Evolutionary conservation across 2,329 filamentous ascomycete species (phyloP), one percentile per base, ranked within the genome.

Genomic region (Cercospora janseana): DNA sequence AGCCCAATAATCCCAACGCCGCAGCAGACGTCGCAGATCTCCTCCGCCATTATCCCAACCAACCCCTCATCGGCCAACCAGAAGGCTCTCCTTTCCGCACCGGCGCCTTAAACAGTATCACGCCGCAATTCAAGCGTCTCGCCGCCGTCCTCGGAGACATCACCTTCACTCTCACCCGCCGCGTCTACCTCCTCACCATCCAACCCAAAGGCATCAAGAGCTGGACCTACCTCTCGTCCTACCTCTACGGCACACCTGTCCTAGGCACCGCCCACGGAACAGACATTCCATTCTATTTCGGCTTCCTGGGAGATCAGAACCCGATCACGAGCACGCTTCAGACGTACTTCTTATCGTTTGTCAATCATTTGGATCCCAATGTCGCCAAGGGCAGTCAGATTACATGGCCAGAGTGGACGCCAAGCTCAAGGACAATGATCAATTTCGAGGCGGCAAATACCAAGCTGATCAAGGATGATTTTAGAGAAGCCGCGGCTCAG

Each of bases 221-320:
- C 1, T 93, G 86, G 86, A 88, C 84, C 0, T 93, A 90, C 69
- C 77, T 93, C 1, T 71, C 83, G 0, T 84, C 81, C 0, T 91
- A 91, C 69, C 69, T 85, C 71, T 81, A 84, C 63, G 83, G 83
- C 7, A 85, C 82, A 0, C 84, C 87, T 0, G 69, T 91, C 40
- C 67, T 92, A 0, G 88, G 88, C 13, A 91, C 87, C 0, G 86
- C 88, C 69, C 88, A 93, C 66, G 55, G 26, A 10, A 83, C 79
- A 51, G 84, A 84, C 0, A 42, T 44, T 23, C 9, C 42, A 0
- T 52, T 52, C 44, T 44, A 47, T 6, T 59, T 51, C 28, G 49
- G 41, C 8, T n/a, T 51, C 0, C 15, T 52, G 3, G 42, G 38
- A 10, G 51, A 47, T 15, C 29, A 28, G 1, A 52, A 53, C 8